Percentiles rank a stretch among this genome's conserved stretches.
Conservation (phyloP, 495 filamentous ascomycete species). For the Aspergillus sparsus region DNA sequence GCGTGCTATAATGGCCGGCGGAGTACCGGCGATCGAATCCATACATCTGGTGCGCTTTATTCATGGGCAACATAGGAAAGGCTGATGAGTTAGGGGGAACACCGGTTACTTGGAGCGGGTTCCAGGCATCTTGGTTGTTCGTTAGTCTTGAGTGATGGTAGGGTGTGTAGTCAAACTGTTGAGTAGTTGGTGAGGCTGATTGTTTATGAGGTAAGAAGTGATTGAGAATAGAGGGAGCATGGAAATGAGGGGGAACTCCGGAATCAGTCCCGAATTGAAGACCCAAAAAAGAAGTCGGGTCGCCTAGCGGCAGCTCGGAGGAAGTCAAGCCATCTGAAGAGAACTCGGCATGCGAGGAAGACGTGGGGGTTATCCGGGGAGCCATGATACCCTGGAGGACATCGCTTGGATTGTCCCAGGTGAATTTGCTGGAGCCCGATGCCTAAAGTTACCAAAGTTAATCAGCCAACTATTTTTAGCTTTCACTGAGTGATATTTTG, state of each 20-base stretch:
- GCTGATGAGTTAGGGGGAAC: conserved; percentile 26
- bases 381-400: conserved; percentile 43
- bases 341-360: conserved; percentile 20
- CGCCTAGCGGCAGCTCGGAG: conserved; percentile 28
- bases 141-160: conserved; percentile 31
- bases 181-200: conserved; percentile 24
- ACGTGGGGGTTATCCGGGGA: conserved; percentile 21
- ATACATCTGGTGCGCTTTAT: conserved; percentile 18
- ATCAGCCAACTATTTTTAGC: conserved; percentile 2
- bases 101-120: conserved; percentile 39
- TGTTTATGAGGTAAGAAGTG: conserved; percentile 22
- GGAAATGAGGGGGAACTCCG: conserved; percentile 23
- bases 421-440: conserved; percentile 16
- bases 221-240: conserved; percentile 25
- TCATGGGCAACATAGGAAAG: conserved; percentile 24
- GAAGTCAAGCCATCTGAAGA: conserved; percentile 19
- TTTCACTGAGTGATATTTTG: conserved; percentile 6
- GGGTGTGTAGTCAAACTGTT: conserved; percentile 27
- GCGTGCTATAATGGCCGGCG: conserved; percentile 34
- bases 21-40: conserved; percentile 32
- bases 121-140: conserved; percentile 43
- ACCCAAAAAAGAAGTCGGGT: conserved; percentile 35
- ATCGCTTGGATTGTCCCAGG: conserved; percentile 37
- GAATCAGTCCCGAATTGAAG: conserved; percentile 32
- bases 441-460: background rate